A percentile compares a stretch with the other conserved stretches of the same genome.
phyloP scores from a whole-genome alignment of 192 early-diverging fungal genomes.

The Linnemannia hyalina region DNA sequence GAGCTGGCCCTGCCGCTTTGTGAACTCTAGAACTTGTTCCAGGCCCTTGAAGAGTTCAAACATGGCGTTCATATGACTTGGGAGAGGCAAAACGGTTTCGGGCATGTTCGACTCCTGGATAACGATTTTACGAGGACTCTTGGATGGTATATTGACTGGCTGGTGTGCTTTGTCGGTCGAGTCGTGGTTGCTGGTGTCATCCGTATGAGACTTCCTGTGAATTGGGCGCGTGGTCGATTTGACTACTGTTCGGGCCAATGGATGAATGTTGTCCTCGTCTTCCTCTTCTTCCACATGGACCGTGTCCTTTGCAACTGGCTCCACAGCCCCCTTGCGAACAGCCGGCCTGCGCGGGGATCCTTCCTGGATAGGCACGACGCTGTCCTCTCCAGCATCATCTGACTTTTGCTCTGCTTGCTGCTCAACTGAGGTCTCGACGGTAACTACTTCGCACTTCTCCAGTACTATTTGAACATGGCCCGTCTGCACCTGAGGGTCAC shows the following conservation, averaged over 20 bases:
- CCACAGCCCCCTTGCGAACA: neutral
- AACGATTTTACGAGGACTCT: neutral
- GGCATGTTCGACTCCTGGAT: slow-evolving; percentile 1
- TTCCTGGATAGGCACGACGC: neutral
- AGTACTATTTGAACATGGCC: neutral
- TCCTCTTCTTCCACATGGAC: slow-evolving; percentile 2
- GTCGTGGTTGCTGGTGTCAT: slow-evolving; percentile 8
- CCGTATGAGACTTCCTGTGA: neutral
- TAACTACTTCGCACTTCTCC: neutral
- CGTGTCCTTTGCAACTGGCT: slow-evolving; percentile 14
- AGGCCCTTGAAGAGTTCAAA: slow-evolving; percentile 32
- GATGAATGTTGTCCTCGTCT: slow-evolving; percentile 34
- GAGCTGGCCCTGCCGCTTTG: slow-evolving; percentile 30
- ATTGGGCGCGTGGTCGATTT: slow-evolving; percentile 8
- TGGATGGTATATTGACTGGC: slow-evolving; percentile 4
- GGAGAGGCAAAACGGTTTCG: slow-evolving; percentile 17
- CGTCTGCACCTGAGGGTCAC: neutral
- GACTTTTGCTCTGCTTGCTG: neutral
- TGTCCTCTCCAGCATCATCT: neutral
- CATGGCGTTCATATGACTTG: slow-evolving; percentile 28
- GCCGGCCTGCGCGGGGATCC: neutral
- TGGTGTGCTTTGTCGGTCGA: neutral
- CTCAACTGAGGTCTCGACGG: neutral
- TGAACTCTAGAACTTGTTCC: slow-evolving; percentile 21
- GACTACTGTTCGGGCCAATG: slow-evolving; percentile 39